Evolutionary conservation across 768 basidiomycete species (phyloP), one percentile per base, ranked within the genome.

Genomic region (Botryobasidium botryosum): DNA sequence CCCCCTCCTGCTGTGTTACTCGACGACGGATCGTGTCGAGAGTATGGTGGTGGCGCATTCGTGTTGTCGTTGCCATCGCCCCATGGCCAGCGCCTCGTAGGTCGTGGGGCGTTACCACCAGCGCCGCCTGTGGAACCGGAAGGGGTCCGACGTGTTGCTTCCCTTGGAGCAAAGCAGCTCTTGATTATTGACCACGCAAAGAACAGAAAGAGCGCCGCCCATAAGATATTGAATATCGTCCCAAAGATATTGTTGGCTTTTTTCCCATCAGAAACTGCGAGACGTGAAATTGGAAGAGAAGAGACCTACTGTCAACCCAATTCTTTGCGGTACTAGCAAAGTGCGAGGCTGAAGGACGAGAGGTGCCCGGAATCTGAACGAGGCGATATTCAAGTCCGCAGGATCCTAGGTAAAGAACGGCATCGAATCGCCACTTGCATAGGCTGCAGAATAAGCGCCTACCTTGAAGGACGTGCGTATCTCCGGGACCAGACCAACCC

Each of bases 401-500:
- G 13, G 87, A 90, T 15, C 80, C 88, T 87, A 48, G 47, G 37
- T 27, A 25, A 31, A 40, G 39, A 13, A 40, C 24, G 6, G 24
- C 10, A 44, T 47, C 24, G 42, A 29, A 33, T 36, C 8, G 8
- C 28, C 13, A 44, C 15, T 15, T 45, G 26, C 21, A 35, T 29
- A 38, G 42, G 15, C 47, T 26, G 24, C 21, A 41, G 15, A 37
- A 40, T 27, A 43, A 21, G 35, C 35, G 26, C 62, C 27, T 29
- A 80, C 90, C 88, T 67, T 86, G 84, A 50, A 92, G 60, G 12
- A 96, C 83, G 58, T 77, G 74, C 1, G 74, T 68, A 62, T 96
- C 91, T 0, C 84, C 87, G 3, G 85, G 72, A 26, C 68, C 64
- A 31, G 70, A 74, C 80, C 82, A 96, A 20, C 91, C 91, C 64